Evolutionary conservation across 148 eudicot genomes (phyloP).

Genomic region (Vaccinium corymbosum): DNA sequence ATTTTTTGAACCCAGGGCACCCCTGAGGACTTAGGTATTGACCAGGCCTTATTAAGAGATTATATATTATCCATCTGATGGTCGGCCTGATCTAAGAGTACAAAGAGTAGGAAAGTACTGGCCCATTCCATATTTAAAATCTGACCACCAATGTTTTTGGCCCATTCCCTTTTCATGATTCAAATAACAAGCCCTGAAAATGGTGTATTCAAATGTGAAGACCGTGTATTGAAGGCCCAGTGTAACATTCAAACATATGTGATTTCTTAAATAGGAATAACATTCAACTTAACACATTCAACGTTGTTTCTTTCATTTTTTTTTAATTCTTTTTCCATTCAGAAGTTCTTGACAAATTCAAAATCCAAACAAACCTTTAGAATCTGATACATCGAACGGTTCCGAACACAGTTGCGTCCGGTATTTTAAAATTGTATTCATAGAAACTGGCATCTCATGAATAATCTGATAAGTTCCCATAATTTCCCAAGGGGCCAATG

Average conservation of each 20-base stretch:
- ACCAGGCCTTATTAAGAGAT: background rate
- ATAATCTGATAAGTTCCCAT: no score
- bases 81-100: background rate
- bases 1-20: no score
- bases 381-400: no score
- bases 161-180: background rate
- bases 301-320: background rate
- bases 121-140: background rate
- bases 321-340: no score
- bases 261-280: no score
- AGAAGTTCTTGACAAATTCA: background rate
- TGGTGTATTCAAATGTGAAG: background rate
- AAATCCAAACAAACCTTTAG: background rate
- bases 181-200: background rate
- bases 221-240: background rate
- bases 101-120: background rate
- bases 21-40: no score
- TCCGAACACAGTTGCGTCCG: no score
- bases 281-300: background rate
- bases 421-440: no score
- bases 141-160: background rate
- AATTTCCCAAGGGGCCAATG: no score
- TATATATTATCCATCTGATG: no score
- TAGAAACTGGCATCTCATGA: no score
- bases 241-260: background rate